Percentiles rank a stretch among this genome's conserved stretches.
Conservation (phyloP, 2,329 filamentous ascomycete species). For the Teratosphaeria viscida region DNA sequence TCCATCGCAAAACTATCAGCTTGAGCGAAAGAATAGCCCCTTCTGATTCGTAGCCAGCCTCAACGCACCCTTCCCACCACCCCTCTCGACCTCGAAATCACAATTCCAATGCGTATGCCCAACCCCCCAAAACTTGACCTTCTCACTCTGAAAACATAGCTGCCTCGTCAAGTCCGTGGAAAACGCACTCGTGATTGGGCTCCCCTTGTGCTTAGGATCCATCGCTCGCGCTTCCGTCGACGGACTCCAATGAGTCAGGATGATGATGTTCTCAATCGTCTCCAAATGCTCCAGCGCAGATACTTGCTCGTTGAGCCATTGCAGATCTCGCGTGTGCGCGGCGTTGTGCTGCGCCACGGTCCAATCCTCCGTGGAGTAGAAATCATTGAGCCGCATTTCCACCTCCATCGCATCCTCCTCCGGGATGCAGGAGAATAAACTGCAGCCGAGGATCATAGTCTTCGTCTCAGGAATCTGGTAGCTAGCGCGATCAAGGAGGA, state of each 20-base stretch:
- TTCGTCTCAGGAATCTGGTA: not conserved
- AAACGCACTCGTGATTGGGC: not conserved
- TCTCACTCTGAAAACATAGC: not conserved
- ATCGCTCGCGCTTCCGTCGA: not conserved
- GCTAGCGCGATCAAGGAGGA: too few species aligned
- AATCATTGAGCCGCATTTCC: not conserved
- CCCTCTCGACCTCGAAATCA: not conserved
- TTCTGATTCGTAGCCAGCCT: not conserved
- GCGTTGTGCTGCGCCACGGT: not conserved
- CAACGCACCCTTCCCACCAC: not conserved
- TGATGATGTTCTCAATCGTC: not conserved
- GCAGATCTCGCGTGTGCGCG: not conserved
- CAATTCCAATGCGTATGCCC: not conserved
- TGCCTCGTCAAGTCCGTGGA: not conserved
- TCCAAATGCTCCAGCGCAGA: not conserved
- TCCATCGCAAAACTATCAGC: not conserved
- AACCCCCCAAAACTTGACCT: not conserved
- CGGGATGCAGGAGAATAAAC: not conserved
- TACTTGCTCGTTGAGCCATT: not conserved
- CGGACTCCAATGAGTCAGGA: not conserved
- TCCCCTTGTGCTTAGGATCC: not conserved
- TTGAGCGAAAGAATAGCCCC: not conserved
- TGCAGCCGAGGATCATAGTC: not conserved
- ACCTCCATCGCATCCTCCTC: not conserved
- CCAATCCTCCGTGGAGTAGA: not conserved